These are phyloP conservation scores for Angomonas deanei DNA, from an alignment of 208 protist species.

Conservation along the genomic window DNA sequence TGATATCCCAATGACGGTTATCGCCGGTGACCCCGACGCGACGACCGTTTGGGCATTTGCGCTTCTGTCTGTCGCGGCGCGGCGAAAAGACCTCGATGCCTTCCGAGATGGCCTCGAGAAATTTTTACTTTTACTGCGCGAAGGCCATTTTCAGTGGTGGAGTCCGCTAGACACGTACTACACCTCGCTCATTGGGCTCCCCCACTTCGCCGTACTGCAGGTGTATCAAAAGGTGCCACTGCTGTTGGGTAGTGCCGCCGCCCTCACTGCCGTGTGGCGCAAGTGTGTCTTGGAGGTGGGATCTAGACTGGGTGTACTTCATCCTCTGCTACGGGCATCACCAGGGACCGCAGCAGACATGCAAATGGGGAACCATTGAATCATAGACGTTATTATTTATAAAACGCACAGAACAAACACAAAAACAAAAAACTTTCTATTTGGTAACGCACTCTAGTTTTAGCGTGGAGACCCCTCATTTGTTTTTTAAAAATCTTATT, in stretches of 20 bases:
- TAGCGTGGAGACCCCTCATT: background rate
- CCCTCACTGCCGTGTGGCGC: constrained; percentile 35
- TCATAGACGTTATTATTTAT: too few relatives aligned
- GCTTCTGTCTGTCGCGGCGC: constrained; percentile 16
- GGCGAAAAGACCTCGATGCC: background rate
- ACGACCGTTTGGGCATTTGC: constrained; percentile 12
- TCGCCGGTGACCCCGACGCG: constrained; percentile 11
- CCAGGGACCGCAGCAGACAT: background rate
- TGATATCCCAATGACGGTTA: constrained; percentile 14
- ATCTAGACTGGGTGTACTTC: constrained; percentile 44
- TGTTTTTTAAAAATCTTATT: too few relatives aligned
- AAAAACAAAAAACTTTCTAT: constrained; percentile 7
- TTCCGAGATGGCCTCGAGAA: constrained; percentile 28
- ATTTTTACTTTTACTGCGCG: constrained; percentile 33
- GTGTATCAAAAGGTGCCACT: constrained; percentile 50
- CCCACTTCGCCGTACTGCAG: constrained; percentile 37
- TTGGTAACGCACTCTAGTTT: background rate
- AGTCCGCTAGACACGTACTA: constrained; percentile 56
- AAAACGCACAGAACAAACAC: background rate
- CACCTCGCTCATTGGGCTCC: constrained; percentile 41
- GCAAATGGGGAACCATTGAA: constrained; percentile 1
- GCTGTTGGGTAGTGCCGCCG: constrained; percentile 22
- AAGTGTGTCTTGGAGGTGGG: constrained; percentile 43
- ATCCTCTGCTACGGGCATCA: constrained; percentile 42
- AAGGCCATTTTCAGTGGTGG: constrained; percentile 47